Conservation (phyloP, 1,284 basidiomycete species). For the Boletus austroedulis region DNA sequence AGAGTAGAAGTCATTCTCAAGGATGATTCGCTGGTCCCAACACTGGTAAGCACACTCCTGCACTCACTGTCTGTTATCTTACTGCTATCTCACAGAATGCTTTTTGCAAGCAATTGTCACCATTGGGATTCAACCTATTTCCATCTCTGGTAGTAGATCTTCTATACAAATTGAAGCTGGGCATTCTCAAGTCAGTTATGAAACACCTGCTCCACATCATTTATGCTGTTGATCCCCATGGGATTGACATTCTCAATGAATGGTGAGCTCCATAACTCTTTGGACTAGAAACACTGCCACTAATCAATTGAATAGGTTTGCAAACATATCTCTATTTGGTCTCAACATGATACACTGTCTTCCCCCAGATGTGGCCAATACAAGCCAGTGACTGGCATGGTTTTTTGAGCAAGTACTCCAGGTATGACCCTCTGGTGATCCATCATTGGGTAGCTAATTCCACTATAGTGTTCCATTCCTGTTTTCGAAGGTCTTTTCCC, state of each 20-base stretch:
- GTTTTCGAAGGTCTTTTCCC: too few species aligned
- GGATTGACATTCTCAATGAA: background rate
- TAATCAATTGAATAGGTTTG: background rate
- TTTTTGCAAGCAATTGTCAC: background rate
- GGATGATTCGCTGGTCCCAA: background rate
- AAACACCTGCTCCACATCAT: background rate
- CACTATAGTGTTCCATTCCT: too few species aligned
- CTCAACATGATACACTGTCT: background rate
- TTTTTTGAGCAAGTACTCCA: background rate
- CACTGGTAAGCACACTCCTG: background rate
- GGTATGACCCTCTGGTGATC: background rate
- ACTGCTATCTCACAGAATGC: too few species aligned
- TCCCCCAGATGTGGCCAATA: background rate
- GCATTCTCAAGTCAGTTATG: background rate
- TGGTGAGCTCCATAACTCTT: background rate
- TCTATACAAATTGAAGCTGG: too few species aligned
- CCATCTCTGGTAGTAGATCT: background rate
- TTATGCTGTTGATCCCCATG: background rate
- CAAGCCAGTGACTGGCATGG: background rate
- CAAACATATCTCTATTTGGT: background rate
- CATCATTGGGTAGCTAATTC: too few species aligned
- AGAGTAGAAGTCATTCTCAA: background rate
- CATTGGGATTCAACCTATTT: background rate
- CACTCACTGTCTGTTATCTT: background rate
- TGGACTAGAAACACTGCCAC: too few species aligned